phyloP scores from a whole-genome alignment of 1,139 yeast species.

The Magnusiomyces tetraspermus region DNA sequence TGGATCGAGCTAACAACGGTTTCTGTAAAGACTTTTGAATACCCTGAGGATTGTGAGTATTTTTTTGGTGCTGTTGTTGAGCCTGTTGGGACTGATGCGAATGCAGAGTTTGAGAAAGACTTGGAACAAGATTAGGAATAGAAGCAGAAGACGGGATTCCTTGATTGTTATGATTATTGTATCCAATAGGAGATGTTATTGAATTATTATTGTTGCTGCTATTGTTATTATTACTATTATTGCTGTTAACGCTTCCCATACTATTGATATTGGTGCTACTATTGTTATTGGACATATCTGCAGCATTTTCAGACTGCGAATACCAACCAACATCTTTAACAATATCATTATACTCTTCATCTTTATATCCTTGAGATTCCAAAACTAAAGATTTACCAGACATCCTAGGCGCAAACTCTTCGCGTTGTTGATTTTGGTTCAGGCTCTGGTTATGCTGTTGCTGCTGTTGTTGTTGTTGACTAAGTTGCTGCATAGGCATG shows the following conservation, averaged over 20 bases:
- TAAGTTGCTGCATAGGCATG: background rate
- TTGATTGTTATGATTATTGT: background rate
- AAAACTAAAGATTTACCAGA: slow-evolving; percentile 28
- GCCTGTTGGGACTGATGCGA: background rate
- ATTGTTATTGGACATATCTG: no score
- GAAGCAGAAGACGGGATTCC: background rate
- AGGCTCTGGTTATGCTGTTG: background rate
- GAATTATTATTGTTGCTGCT: background rate
- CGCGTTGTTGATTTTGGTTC: background rate
- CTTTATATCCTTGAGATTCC: slow-evolving; percentile 28
- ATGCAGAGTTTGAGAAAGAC: background rate
- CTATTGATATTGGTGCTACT: background rate
- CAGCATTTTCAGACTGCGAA: slow-evolving; percentile 8
- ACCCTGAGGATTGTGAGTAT: background rate
- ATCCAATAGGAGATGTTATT: background rate
- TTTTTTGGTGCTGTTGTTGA: background rate
- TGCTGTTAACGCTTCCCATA: background rate
- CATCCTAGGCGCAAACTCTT: slow-evolving; percentile 12
- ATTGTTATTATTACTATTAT: no score
- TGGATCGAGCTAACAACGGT: no score
- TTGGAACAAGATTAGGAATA: background rate
- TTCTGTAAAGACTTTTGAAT: background rate
- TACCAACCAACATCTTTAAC: slow-evolving; percentile 28
- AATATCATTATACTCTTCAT: slow-evolving; percentile 26
- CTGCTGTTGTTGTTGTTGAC: no score